Percentiles rank a stretch among this genome's conserved stretches.
phyloP scores from a whole-genome alignment of 345 rosid species.

The Abelmoschus esculentus region DNA sequence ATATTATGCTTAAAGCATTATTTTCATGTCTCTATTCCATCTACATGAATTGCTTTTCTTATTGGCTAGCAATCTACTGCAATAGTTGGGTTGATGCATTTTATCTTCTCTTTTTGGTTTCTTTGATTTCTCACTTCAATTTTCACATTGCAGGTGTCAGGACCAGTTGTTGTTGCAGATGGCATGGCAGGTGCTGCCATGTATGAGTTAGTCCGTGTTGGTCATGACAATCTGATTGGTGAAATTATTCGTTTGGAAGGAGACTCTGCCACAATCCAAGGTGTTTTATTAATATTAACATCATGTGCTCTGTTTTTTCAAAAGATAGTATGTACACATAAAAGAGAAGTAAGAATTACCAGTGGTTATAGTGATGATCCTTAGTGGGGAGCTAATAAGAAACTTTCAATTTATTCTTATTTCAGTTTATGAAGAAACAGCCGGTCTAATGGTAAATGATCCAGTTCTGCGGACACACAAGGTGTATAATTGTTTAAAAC shows the following conservation, averaged over 20 bases:
- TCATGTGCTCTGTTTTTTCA: neutral
- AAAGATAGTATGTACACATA: neutral
- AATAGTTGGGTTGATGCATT: neutral
- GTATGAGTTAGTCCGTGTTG: constrained; percentile 99
- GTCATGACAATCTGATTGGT: constrained; percentile 90
- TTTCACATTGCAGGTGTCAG: constrained; percentile 63
- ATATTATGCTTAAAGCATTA: neutral
- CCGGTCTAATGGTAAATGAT: constrained; percentile 86
- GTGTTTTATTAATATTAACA: constrained; percentile 23
- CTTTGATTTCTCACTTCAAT: neutral
- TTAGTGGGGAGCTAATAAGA: too few species aligned
- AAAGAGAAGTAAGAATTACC: neutral
- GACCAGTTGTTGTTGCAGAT: constrained; percentile 97
- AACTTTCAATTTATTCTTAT: neutral
- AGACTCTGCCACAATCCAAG: constrained; percentile 98
- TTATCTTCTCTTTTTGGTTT: neutral
- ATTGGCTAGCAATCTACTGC: neutral
- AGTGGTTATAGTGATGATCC: too few species aligned
- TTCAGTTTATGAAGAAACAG: constrained; percentile 96
- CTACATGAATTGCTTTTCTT: neutral
- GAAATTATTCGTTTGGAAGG: constrained; percentile 99
- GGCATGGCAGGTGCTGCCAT: constrained; percentile 99
- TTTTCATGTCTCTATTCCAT: neutral
- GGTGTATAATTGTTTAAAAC: constrained; percentile 26
- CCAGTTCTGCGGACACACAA: constrained; percentile 92